Percentiles rank a stretch among this genome's conserved stretches.
Evolutionary conservation across 371 early-diverging fungal genomes (phyloP).

Genomic region (Mortierella sp.): DNA sequence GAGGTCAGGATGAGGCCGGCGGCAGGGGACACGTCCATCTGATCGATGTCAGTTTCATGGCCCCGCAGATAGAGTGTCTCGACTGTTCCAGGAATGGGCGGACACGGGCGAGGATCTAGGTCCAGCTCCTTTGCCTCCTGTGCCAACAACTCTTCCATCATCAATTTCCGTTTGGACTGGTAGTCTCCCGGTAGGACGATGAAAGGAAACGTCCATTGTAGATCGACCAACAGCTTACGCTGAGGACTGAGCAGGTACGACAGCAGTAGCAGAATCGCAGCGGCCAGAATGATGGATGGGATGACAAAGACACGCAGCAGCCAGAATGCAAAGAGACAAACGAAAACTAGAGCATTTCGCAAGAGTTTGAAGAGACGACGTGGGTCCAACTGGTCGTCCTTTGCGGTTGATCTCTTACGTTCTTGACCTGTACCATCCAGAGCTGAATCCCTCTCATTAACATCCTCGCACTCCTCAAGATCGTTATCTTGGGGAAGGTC

Average conservation of each 20-base stretch:
- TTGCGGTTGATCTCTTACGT: neutral
- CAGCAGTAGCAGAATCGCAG: slow-evolving; percentile 42
- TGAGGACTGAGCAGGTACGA: slow-evolving; percentile 54
- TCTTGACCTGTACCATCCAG: neutral
- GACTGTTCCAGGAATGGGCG: slow-evolving; percentile 38
- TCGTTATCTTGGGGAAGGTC: neutral
- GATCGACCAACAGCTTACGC: slow-evolving; percentile 47
- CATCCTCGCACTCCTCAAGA: slow-evolving; percentile 16
- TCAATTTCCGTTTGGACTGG: slow-evolving; percentile 50
- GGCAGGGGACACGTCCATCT: slow-evolving; percentile 36
- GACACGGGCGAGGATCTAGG: slow-evolving; percentile 20
- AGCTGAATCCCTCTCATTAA: neutral
- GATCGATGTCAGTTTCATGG: slow-evolving; percentile 51
- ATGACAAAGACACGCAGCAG: slow-evolving; percentile 49
- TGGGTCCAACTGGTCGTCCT: slow-evolving; percentile 26
- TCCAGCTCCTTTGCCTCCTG: slow-evolving; percentile 43
- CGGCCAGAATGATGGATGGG: slow-evolving; percentile 49
- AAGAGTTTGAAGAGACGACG: slow-evolving; percentile 42
- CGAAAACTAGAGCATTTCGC: slow-evolving; percentile 21
- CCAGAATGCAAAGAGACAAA: slow-evolving; percentile 41
- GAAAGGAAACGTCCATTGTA: slow-evolving; percentile 53
- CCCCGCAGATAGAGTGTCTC: slow-evolving; percentile 32
- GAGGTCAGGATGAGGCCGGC: slow-evolving; percentile 35
- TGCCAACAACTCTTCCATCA: slow-evolving; percentile 50
- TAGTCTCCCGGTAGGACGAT: slow-evolving; percentile 53